Percentiles rank a stretch among this genome's conserved stretches.
phyloP scores from a whole-genome alignment of 2,329 filamentous ascomycete species.

The Aspergillus terreus region DNA sequence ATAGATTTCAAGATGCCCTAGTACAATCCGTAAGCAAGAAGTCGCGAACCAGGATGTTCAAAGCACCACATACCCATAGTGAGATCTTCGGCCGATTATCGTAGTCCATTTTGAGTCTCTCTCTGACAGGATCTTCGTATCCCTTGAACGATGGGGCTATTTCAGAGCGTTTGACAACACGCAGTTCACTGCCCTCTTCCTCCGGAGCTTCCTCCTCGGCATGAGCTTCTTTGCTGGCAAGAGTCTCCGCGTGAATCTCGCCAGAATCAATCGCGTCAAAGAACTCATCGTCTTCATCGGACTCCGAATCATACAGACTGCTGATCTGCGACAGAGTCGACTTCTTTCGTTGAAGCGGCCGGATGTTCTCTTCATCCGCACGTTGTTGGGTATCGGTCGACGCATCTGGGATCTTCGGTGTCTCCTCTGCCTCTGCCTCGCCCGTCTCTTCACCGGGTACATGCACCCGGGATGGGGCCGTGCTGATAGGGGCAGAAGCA shows the following conservation, averaged over 20 bases:
- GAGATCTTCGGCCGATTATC: conserved; percentile 92
- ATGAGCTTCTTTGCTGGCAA: conserved; percentile 50
- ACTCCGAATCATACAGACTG: conserved; percentile 71
- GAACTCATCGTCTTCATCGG: conserved; percentile 79
- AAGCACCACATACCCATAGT: conserved; percentile 70
- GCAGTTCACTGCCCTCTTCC: conserved; percentile 37
- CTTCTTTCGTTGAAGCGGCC: conserved; percentile 55
- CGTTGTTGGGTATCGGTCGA: conserved; percentile 9
- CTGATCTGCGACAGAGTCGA: conserved; percentile 64
- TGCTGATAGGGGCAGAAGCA: conserved; percentile 36
- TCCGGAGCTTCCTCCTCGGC: conserved; percentile 47
- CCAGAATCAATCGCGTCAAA: conserved; percentile 96
- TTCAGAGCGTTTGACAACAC: conserved; percentile 53
- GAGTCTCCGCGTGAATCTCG: conserved; percentile 68
- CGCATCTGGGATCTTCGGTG: conserved; percentile 12
- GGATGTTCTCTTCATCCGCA: conserved; percentile 2
- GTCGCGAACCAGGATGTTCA: not conserved
- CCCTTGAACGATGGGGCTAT: conserved; percentile 78
- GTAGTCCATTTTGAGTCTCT: conserved; percentile 78
- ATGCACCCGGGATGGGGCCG: conserved; percentile 25
- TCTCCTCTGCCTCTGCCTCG: conserved; percentile 35
- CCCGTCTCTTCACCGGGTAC: conserved; percentile 32
- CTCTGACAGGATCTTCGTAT: conserved; percentile 84
- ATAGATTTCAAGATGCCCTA: conserved; percentile 96
- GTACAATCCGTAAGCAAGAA: not conserved